phyloP scores from a whole-genome alignment of 192 early-diverging fungal species.

The Gorgonomyces haynaldii region DNA sequence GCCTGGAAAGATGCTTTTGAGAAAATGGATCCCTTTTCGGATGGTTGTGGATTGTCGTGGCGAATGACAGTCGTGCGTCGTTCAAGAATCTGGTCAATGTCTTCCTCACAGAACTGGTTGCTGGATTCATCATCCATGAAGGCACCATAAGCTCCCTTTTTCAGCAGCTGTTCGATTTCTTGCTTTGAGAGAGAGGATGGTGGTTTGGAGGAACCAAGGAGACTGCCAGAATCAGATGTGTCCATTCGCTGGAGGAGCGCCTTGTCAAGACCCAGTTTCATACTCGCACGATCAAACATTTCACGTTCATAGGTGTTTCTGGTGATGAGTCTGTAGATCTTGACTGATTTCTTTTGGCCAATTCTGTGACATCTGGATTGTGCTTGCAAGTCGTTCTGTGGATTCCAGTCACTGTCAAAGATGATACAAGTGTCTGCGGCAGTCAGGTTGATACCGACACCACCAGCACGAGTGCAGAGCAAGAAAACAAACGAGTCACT shows the following conservation, averaged over 20 bases:
- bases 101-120: conserved; percentile 69
- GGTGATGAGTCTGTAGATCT: conserved; percentile 64
- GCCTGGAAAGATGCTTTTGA: conserved; percentile 69
- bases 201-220: conserved; percentile 20
- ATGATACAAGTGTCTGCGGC: conserved; percentile 81
- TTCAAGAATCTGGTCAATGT: conserved; percentile 75
- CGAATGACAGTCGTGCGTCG: conserved; percentile 65
- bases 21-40: conserved; percentile 62
- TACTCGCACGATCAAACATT: conserved; percentile 80
- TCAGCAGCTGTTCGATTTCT: conserved; percentile 74
- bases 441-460: conserved; percentile 80
- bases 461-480: conserved; percentile 75
- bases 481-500: conserved; percentile 75
- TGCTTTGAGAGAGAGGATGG: conserved; percentile 50
- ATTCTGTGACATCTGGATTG: conserved; percentile 75
- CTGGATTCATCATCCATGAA: conserved; percentile 72
- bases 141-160: conserved; percentile 80
- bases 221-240: conserved; percentile 18
- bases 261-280: conserved; percentile 74
- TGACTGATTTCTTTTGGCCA: conserved; percentile 77
- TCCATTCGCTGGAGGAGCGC: conserved; percentile 68
- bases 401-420: conserved; percentile 84
- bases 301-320: conserved; percentile 78
- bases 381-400: conserved; percentile 81
- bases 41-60: conserved; percentile 41